Percentiles rank a stretch among this genome's conserved stretches.
phyloP scores from a whole-genome alignment of 2,329 filamentous ascomycete genomes.

The Eutypella sp. region DNA sequence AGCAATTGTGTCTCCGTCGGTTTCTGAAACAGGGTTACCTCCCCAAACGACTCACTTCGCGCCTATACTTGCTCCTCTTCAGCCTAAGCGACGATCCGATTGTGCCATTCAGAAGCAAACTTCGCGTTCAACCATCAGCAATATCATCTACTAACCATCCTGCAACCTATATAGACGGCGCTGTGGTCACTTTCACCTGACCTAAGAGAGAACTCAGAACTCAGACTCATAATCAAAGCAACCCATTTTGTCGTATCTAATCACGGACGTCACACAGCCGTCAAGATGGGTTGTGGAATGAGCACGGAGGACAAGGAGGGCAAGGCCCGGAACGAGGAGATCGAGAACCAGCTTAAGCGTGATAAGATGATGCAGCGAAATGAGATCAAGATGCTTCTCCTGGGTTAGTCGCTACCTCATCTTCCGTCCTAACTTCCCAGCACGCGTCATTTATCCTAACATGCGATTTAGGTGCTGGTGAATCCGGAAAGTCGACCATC shows the following conservation, averaged over 20 bases:
- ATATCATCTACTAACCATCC: background rate
- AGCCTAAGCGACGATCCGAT: too few relatives aligned
- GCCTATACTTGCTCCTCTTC: too few relatives aligned
- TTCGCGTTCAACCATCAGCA: background rate
- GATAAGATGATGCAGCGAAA: slow-evolving; percentile 99
- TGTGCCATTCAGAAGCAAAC: background rate
- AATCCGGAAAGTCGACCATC: slow-evolving; percentile 93
- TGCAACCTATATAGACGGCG: background rate
- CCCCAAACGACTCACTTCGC: too few relatives aligned
- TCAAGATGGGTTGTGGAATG: slow-evolving; percentile 98
- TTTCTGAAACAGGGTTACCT: too few relatives aligned
- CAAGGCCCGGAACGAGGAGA: slow-evolving; percentile 99
- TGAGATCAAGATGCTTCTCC: slow-evolving; percentile 99
- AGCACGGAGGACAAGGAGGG: slow-evolving; percentile 99
- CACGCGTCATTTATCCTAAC: slow-evolving; percentile 13
- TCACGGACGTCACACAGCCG: slow-evolving; percentile 27
- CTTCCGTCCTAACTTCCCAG: background rate
- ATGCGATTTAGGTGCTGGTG: slow-evolving; percentile 73
- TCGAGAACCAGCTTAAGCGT: slow-evolving; percentile 97
- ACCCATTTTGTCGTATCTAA: slow-evolving; percentile 8
- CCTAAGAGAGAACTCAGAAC: background rate
- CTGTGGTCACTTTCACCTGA: background rate
- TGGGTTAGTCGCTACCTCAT: slow-evolving; percentile 63
- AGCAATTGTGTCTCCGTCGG: too few relatives aligned
- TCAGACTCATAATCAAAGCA: slow-evolving; percentile 1